These are phyloP conservation scores for Cadophora sp. DNA, from an alignment of 2,329 filamentous ascomycete species.

Conservation along the genomic window DNA sequence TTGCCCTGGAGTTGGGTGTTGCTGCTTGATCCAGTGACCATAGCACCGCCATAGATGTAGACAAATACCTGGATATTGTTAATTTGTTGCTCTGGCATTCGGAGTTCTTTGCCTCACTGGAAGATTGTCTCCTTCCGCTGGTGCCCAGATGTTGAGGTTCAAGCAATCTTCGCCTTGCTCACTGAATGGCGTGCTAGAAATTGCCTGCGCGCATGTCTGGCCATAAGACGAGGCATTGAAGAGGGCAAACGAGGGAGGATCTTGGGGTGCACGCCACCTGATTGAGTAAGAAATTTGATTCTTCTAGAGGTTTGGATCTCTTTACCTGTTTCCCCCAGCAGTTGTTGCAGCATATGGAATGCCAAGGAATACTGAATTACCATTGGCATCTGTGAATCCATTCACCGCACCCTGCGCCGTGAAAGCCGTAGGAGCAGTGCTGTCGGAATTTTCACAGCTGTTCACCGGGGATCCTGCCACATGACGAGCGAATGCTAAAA, in stretches of 20 bases:
- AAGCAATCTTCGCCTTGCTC: constrained; percentile 50
- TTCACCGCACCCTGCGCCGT: constrained; percentile 45
- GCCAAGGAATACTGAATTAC: constrained; percentile 48
- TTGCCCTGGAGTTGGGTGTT: constrained; percentile 42
- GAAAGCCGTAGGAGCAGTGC: constrained; percentile 21
- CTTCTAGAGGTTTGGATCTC: neutral
- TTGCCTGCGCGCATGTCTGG: constrained; percentile 42
- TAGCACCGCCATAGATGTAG: constrained; percentile 44
- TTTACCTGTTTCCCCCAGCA: constrained; percentile 47
- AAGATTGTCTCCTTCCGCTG: constrained; percentile 27
- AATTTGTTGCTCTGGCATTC: neutral
- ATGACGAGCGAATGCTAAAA: neutral
- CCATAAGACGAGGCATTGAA: constrained; percentile 34
- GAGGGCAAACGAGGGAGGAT: constrained; percentile 30
- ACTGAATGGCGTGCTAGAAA: constrained; percentile 36
- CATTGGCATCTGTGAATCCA: constrained; percentile 47
- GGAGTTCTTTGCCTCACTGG: constrained; percentile 35
- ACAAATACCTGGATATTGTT: constrained; percentile 41
- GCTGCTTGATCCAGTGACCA: constrained; percentile 50
- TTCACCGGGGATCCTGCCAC: neutral
- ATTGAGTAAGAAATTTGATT: neutral
- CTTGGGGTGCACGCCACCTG: constrained; percentile 44
- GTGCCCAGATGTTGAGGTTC: constrained; percentile 50
- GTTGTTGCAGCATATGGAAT: constrained; percentile 50
- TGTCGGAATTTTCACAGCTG: neutral